Conservation (phyloP, 2,329 filamentous ascomycete species). For the Xylaria arbuscula region DNA sequence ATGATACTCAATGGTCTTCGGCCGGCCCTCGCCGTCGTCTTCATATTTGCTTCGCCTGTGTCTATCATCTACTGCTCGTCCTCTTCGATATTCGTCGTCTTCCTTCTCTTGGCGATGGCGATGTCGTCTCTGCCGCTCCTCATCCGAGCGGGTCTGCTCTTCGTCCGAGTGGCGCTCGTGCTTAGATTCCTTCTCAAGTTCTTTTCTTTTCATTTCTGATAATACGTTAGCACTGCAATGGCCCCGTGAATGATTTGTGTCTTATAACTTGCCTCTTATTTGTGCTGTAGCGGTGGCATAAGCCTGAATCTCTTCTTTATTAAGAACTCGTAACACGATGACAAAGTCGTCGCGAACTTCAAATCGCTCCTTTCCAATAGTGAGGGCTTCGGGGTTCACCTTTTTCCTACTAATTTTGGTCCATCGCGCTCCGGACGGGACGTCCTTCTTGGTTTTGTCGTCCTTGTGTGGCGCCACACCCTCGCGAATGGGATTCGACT, state of each 20-base stretch:
- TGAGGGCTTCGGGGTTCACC: slow-evolving; percentile 89
- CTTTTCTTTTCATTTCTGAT: slow-evolving; percentile 56
- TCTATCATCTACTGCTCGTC: slow-evolving; percentile 42
- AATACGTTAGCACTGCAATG: slow-evolving; percentile 36
- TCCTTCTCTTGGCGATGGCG: slow-evolving; percentile 48
- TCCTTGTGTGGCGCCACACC: slow-evolving; percentile 96
- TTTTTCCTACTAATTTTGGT: slow-evolving; percentile 90
- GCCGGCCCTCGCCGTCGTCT: slow-evolving; percentile 43
- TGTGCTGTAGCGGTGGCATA: slow-evolving; percentile 85
- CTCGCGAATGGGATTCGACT: slow-evolving; percentile 83
- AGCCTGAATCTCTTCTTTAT: slow-evolving; percentile 87
- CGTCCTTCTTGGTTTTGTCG: slow-evolving; percentile 77
- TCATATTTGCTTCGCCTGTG: slow-evolving; percentile 45
- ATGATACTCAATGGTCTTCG: slow-evolving; percentile 47
- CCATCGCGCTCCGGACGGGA: slow-evolving; percentile 85
- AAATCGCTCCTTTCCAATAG: slow-evolving; percentile 87
- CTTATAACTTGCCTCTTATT: slow-evolving; percentile 73
- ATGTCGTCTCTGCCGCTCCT: slow-evolving; percentile 47
- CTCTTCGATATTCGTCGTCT: slow-evolving; percentile 48
- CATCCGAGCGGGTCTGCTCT: slow-evolving; percentile 49
- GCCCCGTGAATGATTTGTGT: not conserved
- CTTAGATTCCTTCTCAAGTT: slow-evolving; percentile 51
- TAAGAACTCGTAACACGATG: slow-evolving; percentile 88
- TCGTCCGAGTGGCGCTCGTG: slow-evolving; percentile 42
- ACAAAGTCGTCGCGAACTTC: slow-evolving; percentile 94